Percentiles rank a stretch among this genome's conserved stretches.
phyloP scores from a whole-genome alignment of 306 rosid species.

The Dryas drummondii region DNA sequence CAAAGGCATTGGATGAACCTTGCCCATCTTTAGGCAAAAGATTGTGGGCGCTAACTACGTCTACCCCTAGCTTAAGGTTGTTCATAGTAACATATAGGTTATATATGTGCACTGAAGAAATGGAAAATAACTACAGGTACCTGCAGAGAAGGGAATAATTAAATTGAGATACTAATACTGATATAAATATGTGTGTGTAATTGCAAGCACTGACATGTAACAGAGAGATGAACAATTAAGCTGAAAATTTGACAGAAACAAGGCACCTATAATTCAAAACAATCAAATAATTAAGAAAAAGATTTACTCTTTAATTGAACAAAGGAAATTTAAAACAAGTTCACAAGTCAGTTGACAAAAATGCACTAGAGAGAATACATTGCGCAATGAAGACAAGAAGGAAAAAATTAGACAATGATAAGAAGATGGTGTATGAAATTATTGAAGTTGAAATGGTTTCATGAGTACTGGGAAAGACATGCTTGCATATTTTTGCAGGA shows the following conservation, averaged over 20 bases:
- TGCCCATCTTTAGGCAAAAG: conserved; percentile 79
- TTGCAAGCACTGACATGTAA: conserved; percentile 12
- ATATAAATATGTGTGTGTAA: background rate
- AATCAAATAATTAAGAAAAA: background rate
- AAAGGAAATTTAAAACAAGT: background rate
- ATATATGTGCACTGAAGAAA: background rate
- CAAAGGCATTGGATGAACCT: conserved; percentile 76
- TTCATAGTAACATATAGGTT: conserved; percentile 27
- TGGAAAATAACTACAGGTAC: conserved; percentile 17
- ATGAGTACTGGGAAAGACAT: too few species aligned
- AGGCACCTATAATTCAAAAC: background rate
- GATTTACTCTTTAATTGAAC: background rate
- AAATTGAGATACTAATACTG: background rate
- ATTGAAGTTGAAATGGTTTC: too few species aligned
- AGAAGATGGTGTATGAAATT: too few species aligned
- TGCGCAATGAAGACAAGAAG: too few species aligned
- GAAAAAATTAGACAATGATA: too few species aligned
- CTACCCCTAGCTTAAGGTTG: conserved; percentile 80
- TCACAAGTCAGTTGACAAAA: too few species aligned
- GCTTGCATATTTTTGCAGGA: too few species aligned
- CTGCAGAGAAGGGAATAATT: conserved; percentile 29
- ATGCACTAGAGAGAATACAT: too few species aligned
- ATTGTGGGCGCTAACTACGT: conserved; percentile 78
- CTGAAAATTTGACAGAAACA: conserved; percentile 10
- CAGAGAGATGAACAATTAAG: background rate